Evolutionary conservation across 2,329 filamentous ascomycete genomes (phyloP).

Genomic region (Sporothrix protearum): DNA sequence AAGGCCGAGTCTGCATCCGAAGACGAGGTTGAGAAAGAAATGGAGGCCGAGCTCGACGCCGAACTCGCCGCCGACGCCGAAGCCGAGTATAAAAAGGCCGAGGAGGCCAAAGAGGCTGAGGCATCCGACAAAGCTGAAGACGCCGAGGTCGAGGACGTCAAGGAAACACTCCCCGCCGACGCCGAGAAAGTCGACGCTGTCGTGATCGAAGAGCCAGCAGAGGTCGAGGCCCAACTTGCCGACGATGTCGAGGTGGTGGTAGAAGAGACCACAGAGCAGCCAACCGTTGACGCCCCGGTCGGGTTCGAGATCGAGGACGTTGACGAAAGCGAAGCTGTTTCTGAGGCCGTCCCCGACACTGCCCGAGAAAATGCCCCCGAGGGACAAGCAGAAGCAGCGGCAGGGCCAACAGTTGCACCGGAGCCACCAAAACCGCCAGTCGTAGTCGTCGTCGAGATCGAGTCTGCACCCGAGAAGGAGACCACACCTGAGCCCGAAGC

Average conservation of each 20-base stretch:
- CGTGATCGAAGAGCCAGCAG: neutral
- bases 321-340: neutral
- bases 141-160: neutral
- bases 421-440: neutral
- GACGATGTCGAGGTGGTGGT: neutral
- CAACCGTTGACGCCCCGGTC: neutral
- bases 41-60: neutral
- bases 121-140: neutral
- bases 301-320: neutral
- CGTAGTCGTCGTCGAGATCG: neutral
- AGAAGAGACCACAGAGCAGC: neutral
- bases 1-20: neutral
- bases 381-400: neutral
- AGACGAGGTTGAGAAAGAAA: conserved; percentile 19
- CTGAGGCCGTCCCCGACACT: neutral
- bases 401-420: neutral
- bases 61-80: conserved; percentile 9
- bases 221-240: neutral
- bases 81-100: neutral
- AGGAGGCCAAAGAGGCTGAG: neutral
- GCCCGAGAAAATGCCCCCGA: neutral
- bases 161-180: neutral
- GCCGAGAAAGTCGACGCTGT: neutral
- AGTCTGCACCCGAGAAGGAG: neutral
- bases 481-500: neutral